phyloP scores from a whole-genome alignment of 2,329 filamentous ascomycete genomes.

The Amylocarpus encephaloides region DNA sequence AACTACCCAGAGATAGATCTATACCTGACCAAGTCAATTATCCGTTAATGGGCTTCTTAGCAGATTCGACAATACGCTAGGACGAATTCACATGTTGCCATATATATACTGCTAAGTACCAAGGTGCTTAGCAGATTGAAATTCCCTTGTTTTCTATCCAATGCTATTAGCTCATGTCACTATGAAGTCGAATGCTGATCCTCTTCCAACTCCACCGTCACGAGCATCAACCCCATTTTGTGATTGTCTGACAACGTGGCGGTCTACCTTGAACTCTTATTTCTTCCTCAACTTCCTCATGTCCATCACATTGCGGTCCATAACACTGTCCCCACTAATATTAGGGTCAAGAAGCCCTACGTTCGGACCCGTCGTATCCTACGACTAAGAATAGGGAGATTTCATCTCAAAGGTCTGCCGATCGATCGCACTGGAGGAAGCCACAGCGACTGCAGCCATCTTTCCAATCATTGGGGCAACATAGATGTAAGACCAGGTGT shows the following conservation, averaged over 20 bases:
- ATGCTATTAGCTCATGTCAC: too few relatives aligned
- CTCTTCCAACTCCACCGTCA: too few relatives aligned
- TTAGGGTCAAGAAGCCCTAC: neutral
- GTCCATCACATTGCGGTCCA: slow-evolving; percentile 29
- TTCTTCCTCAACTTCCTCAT: slow-evolving; percentile 31
- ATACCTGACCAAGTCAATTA: neutral
- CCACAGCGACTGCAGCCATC: neutral
- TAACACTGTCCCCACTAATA: slow-evolving; percentile 20
- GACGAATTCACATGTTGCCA: slow-evolving; percentile 40
- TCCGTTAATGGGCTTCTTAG: neutral
- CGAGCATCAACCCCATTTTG: neutral
- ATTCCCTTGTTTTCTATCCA: slow-evolving; percentile 29
- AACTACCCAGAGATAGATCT: slow-evolving; percentile 23
- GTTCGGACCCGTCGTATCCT: slow-evolving; percentile 1
- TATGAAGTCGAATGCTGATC: too few relatives aligned
- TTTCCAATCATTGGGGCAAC: neutral
- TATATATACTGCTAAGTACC: slow-evolving; percentile 38
- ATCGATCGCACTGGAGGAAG: neutral
- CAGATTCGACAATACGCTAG: slow-evolving; percentile 23
- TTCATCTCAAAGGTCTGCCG: neutral
- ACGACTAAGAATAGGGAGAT: neutral
- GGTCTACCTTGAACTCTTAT: slow-evolving; percentile 26
- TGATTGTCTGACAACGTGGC: neutral
- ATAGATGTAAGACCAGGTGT: neutral
- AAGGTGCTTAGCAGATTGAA: slow-evolving; percentile 39